Percentiles rank a stretch among this genome's conserved stretches.
Evolutionary conservation across 2,329 filamentous ascomycete species (phyloP).

Genomic region (Botrytis sinoallii): DNA sequence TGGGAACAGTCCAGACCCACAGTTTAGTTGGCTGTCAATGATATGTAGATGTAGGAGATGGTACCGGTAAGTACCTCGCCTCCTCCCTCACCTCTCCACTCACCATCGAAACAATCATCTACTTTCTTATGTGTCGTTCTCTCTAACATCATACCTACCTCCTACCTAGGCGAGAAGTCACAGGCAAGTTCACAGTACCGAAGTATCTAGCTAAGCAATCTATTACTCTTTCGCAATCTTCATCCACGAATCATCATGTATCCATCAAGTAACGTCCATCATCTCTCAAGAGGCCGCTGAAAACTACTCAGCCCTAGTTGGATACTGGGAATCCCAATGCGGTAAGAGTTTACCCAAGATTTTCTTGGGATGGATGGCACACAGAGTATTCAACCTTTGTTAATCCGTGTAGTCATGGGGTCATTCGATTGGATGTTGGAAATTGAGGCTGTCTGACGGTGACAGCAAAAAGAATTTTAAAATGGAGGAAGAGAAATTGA

Average conservation of each 20-base stretch:
- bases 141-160: not conserved
- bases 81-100: not conserved
- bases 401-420: conserved; percentile 6
- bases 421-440: conserved; percentile 1
- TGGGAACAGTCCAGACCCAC: not conserved
- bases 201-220: too few relatives aligned
- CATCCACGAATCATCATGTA: not conserved
- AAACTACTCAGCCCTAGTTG: conserved; percentile 1
- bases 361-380: not conserved
- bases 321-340: not conserved
- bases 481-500: not conserved
- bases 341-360: not conserved
- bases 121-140: not conserved
- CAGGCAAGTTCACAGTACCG: too few relatives aligned
- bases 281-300: not conserved
- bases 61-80: not conserved
- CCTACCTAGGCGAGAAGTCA: not conserved
- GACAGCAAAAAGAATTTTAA: not conserved
- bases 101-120: not conserved
- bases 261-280: not conserved
- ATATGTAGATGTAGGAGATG: not conserved
- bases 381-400: not conserved
- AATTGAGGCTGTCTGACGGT: conserved; percentile 16
- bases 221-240: not conserved
- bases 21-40: not conserved